These are phyloP conservation scores for Cicer arietinum DNA, from an alignment of 306 rosid genomes.

Conservation along the genomic window DNA sequence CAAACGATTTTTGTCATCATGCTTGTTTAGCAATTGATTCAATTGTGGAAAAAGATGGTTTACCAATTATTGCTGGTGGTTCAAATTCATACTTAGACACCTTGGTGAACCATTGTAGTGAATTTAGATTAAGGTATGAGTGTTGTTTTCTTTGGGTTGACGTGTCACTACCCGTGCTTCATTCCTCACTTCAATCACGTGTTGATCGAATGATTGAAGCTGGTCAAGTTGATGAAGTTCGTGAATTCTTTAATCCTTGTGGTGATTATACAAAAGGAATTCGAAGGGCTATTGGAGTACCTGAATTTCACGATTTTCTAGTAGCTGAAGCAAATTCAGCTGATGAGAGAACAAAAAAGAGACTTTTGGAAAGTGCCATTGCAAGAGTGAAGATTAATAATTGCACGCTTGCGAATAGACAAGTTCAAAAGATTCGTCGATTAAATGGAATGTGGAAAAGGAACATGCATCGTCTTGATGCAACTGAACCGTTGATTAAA, in stretches of 20 bases:
- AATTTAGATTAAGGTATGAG: constrained; percentile 46
- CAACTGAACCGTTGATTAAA: constrained; percentile 34
- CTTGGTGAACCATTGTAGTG: constrained; percentile 36
- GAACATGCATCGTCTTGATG: constrained; percentile 50
- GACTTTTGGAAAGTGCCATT: constrained; percentile 46
- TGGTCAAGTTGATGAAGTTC: constrained; percentile 52
- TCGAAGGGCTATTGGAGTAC: constrained; percentile 54
- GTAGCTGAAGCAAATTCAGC: constrained; percentile 31
- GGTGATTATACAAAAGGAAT: constrained; percentile 49
- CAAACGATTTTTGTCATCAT: constrained; percentile 47
- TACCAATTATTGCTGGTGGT: constrained; percentile 62
- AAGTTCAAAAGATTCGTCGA: constrained; percentile 49
- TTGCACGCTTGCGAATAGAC: constrained; percentile 50
- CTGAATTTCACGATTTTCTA: constrained; percentile 48
- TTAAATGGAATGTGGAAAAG: constrained; percentile 44
- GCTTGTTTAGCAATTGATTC: constrained; percentile 49
- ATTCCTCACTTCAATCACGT: constrained; percentile 45
- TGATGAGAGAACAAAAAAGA: constrained; percentile 15
- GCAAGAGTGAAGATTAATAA: constrained; percentile 45
- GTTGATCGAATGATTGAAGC: constrained; percentile 55
- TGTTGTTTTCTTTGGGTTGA: constrained; percentile 64
- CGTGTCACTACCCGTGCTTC: constrained; percentile 33
- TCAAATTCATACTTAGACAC: constrained; percentile 55
- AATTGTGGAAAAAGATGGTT: constrained; percentile 42
- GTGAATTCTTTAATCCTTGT: constrained; percentile 35